A percentile compares a stretch with the other conserved stretches of the same genome.
These are phyloP conservation scores for Fusarium ramigenum DNA, from an alignment of 2,329 filamentous ascomycete species.

Conservation along the genomic window DNA sequence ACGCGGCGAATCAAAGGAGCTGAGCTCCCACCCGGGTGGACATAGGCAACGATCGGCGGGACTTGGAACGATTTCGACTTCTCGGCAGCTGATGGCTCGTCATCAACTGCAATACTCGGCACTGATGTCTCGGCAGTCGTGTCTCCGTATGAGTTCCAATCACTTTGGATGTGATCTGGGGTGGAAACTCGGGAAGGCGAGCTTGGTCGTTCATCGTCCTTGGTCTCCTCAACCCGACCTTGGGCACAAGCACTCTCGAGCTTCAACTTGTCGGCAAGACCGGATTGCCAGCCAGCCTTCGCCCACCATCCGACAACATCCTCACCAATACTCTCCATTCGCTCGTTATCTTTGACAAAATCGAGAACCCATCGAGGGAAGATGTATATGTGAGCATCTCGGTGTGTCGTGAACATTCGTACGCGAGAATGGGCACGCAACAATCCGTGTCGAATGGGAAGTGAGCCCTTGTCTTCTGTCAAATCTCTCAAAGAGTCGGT, in stretches of 20 bases:
- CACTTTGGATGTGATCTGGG: constrained; percentile 24
- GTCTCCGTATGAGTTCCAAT: not conserved
- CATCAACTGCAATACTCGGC: constrained; percentile 7
- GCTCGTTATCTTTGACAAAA: constrained; percentile 81
- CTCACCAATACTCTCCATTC: constrained; percentile 87
- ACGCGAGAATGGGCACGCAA: constrained; percentile 78
- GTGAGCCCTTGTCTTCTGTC: constrained; percentile 76
- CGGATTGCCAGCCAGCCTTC: constrained; percentile 90
- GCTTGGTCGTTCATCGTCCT: constrained; percentile 46
- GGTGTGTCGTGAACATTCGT: constrained; percentile 82
- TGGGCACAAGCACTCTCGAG: constrained; percentile 68
- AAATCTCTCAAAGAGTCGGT: constrained; percentile 90
- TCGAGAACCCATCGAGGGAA: constrained; percentile 92
- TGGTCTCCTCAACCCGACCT: constrained; percentile 52
- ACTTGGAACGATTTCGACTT: constrained; percentile 50
- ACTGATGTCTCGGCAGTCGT: not conserved
- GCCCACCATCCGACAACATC: constrained; percentile 96
- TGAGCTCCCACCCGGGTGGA: constrained; percentile 68
- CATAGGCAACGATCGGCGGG: constrained; percentile 82
- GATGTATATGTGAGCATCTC: constrained; percentile 94
- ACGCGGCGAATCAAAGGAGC: constrained; percentile 83
- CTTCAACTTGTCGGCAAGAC: constrained; percentile 80
- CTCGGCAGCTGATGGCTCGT: constrained; percentile 12
- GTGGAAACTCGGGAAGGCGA: constrained; percentile 41
- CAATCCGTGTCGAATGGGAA: constrained; percentile 80